Percentiles rank a stretch among this genome's conserved stretches.
Conservation (phyloP, 305 asterid species). For the Solanum aculeatissimum region DNA sequence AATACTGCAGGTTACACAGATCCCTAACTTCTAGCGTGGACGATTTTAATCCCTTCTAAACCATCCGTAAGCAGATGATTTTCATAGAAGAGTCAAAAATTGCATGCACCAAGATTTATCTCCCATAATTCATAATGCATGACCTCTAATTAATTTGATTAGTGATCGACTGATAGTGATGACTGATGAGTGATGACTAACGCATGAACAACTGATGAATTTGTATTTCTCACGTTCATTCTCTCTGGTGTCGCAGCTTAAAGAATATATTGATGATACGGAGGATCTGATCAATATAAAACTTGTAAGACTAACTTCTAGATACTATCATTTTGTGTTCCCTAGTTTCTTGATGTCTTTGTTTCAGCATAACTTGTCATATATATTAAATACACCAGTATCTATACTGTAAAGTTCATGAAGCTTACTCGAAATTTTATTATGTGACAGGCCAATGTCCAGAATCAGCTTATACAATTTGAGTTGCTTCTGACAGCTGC, state of each 20-base stretch:
- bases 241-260: conserved; percentile 53
- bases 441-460: conserved; percentile 75
- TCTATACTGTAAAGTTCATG: not conserved
- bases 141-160: not conserved
- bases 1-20: not conserved
- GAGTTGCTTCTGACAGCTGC: conserved; percentile 96
- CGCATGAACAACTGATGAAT: not conserved
- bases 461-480: conserved; percentile 84
- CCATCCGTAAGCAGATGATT: not conserved
- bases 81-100: not conserved
- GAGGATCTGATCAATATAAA: conserved; percentile 97
- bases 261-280: conserved; percentile 93
- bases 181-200: not conserved
- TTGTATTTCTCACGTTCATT: not conserved
- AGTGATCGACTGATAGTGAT: not conserved
- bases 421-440: not conserved
- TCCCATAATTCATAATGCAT: not conserved
- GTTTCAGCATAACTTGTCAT: not conserved
- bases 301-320: conserved; percentile 37
- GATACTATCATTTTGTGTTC: not conserved
- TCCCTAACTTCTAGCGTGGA: not conserved
- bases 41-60: not conserved
- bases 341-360: not conserved
- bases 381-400: not conserved
- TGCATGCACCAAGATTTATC: not conserved